phyloP scores from a whole-genome alignment of 441 rosid genomes.

The Breynia disticha region DNA sequence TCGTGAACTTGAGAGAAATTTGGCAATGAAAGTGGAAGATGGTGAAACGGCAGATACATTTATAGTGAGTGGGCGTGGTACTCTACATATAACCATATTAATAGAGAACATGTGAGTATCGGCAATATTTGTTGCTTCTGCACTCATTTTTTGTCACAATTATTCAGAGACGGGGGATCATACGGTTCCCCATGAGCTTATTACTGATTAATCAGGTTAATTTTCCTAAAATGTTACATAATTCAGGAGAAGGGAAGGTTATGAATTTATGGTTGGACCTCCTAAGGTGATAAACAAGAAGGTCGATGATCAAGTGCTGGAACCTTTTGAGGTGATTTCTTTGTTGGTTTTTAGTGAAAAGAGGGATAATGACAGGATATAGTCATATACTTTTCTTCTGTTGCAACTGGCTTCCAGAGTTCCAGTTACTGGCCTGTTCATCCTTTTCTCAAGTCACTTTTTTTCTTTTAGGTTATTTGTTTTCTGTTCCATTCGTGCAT shows the following conservation, averaged over 20 bases:
- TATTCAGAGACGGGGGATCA: conserved; percentile 12
- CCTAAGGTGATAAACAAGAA: conserved; percentile 89
- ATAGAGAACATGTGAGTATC: conserved; percentile 81
- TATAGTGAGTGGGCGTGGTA: conserved; percentile 92
- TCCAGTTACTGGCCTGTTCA: conserved; percentile 3
- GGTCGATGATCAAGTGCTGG: conserved; percentile 65
- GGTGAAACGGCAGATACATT: conserved; percentile 97
- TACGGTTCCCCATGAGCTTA: background rate
- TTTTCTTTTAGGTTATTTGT: background rate
- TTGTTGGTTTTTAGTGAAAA: no score
- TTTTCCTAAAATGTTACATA: conserved; percentile 15
- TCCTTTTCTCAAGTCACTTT: background rate
- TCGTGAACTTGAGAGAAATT: conserved; percentile 92
- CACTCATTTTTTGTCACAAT: background rate
- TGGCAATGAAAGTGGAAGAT: conserved; percentile 97
- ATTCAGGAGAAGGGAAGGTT: conserved; percentile 97
- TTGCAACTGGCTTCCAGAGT: background rate
- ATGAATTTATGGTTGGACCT: conserved; percentile 98
- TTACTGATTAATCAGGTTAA: background rate
- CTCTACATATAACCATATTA: conserved; percentile 89
- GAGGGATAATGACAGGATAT: no score
- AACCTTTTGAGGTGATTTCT: conserved; percentile 83
- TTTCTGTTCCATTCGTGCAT: no score
- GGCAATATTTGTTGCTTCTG: conserved; percentile 17
- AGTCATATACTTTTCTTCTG: conserved; percentile 8